Base-by-base conservation (phyloP, 768 basidiomycete genomes). In the Boletus rufocinnamomeus region DNA sequence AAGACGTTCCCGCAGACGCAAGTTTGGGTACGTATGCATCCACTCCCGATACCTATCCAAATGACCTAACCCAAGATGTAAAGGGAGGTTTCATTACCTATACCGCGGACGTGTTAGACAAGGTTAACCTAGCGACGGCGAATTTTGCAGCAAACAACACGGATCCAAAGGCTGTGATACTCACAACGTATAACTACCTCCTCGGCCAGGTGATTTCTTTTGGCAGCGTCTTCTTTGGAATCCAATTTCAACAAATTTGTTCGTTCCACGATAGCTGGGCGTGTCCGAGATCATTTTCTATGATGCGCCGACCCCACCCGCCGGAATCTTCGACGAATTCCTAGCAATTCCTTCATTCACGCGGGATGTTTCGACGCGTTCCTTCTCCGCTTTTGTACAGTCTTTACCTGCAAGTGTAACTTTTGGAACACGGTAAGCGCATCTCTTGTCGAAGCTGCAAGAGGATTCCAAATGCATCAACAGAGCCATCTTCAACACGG, bases 1-100 rank as follows among this genome's bases (percentile, higher is more conserved):
- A 80, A 79, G 59, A 76, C 83, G 0, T 77, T 77, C 64, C 80
- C 86, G 7, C 84, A 87, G 69, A 72, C 73, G 0, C 67, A 79
- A 69, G 81, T 88, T 57, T 88, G 85, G 85, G 85, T 87, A 71
- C 7, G 60, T 35, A 25, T 16, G 34, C 53, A n/a, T 48, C 30
- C n/a, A 13, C 28, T 27, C 16, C 1, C 0, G 4, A 45, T 25
- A 14, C 27, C 4, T 27, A 2, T 30, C 13, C 30, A 14, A 11
- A 44, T 2, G 13, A 35, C 2, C 46, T 57, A 4, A 51, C 14
- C 1, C 30, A 7, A 14, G n/a, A 21, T 38, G 17, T 6, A 27
- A 51, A 85, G 84, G 84, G 83, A 6, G 85, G 85, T 1, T 17
- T 77, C 1, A 76, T 85, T 30, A 67, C 60, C 7, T 74, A 69